Evolutionary conservation across 495 filamentous ascomycete genomes (phyloP).

Genomic region (Polyplosphaeria fusca): DNA sequence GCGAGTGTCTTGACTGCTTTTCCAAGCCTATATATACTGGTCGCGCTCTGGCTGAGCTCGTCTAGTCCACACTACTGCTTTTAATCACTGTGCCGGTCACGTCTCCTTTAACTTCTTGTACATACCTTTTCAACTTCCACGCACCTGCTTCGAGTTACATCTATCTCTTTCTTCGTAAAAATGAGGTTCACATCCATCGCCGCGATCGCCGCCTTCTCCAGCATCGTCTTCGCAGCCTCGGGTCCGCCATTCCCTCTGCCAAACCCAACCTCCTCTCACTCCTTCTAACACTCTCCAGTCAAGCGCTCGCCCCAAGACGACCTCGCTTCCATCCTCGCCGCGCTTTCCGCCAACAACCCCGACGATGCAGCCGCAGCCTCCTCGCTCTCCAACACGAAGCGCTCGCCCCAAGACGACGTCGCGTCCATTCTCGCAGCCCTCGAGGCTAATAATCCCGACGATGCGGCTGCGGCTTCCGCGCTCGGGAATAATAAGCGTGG

Average conservation of each 20-base stretch:
- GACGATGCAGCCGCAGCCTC: slow-evolving; percentile 18
- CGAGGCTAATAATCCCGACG: slow-evolving; percentile 1
- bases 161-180: slow-evolving; percentile 5
- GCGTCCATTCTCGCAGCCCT: slow-evolving; percentile 12
- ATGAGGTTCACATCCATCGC: slow-evolving; percentile 19
- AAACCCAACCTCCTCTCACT: neutral
- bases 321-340: slow-evolving; percentile 15
- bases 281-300: neutral
- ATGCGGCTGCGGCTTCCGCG: slow-evolving; percentile 8
- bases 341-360: slow-evolving; percentile 17
- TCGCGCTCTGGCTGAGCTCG: neutral
- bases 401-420: slow-evolving; percentile 9
- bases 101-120: slow-evolving; percentile 11
- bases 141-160: neutral
- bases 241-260: neutral
- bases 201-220: slow-evolving; percentile 15
- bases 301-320: slow-evolving; percentile 14
- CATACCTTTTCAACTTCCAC: neutral
- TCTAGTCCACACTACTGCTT: neutral
- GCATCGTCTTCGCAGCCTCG: slow-evolving; percentile 12
- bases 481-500: neutral
- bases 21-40: slow-evolving; percentile 2
- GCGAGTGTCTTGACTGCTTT: neutral
- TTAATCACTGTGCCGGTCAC: slow-evolving; percentile 21
- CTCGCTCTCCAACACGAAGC: neutral